phyloP scores from a whole-genome alignment of 2,329 filamentous ascomycete species.

The Fusarium luffae region DNA sequence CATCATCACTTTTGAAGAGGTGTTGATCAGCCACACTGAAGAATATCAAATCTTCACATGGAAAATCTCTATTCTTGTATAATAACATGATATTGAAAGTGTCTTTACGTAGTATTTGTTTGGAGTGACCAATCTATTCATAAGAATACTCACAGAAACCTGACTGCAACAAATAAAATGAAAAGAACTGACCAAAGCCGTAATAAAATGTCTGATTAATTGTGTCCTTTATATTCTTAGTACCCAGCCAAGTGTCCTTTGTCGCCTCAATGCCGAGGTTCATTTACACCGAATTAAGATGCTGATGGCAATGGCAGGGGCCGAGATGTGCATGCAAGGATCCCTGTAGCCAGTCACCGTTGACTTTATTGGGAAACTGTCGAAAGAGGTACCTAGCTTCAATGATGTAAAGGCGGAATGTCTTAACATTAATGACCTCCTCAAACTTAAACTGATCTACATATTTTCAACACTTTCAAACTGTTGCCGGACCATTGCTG shows the following conservation, averaged over 20 bases:
- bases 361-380: slow-evolving; percentile 1
- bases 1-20: neutral
- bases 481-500: neutral
- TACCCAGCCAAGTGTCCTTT: neutral
- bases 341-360: neutral
- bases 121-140: neutral
- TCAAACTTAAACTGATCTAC: slow-evolving; percentile 3
- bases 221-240: neutral
- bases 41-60: neutral
- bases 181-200: neutral
- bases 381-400: neutral
- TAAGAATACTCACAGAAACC: neutral
- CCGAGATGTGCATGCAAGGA: slow-evolving; percentile 12
- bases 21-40: neutral
- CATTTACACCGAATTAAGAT: slow-evolving; percentile 26
- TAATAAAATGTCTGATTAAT: neutral
- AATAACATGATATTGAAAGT: neutral
- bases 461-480: neutral
- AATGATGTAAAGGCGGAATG: slow-evolving; percentile 24
- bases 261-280: neutral
- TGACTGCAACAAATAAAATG: neutral
- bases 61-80: neutral
- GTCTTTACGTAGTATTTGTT: neutral
- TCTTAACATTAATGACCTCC: slow-evolving; percentile 5
- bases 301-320: slow-evolving; percentile 23